Evolutionary conservation across 1,284 basidiomycete genomes (phyloP), one percentile per base, ranked within the genome.

Genomic region (Puccinia horiana): DNA sequence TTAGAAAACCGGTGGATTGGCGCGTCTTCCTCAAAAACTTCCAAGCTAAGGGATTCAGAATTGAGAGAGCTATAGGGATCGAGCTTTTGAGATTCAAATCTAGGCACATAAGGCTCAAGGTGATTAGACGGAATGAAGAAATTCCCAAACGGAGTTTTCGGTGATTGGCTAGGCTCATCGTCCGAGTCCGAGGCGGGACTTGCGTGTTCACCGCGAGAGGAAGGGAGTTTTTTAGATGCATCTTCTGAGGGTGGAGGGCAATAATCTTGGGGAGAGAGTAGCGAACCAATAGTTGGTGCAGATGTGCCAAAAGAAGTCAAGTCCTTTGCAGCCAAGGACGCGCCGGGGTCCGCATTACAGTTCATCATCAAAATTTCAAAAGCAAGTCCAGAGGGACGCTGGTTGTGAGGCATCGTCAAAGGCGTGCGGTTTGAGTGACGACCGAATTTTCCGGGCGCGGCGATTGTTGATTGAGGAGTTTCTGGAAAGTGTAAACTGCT

Each of bases 101-200:
- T 54, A 4, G 72, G 72, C 4, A 56, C 52, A 37, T n/a, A 56
- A 37, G 32, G 72, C 35, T 74, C 72, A 32, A 56, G 11, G n/a
- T 35, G 72, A 74, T 74, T 74, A 32, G 47, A 26, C 32, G 52
- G 32, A 56, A 18, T 52, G 23, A 54, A 52, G 16, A 56, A 20
- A 56, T 74, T 40, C 4, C 72, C 72, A 56, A 74, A 74, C n/a
- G 72, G 72, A n/a, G 72, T 74, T 74, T 52, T 52, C 11, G 72
- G 72, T 56, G 72, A 56, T 37, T 26, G 49, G 35, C 35, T 40
- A 56, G 52, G 72, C 40, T 52, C 69, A 72, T 47, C 32, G 49
- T 74, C 72, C 16, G 52, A 52, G 32, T 74, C 72, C 23, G 72
- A 74, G 26, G 49, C 35, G 35, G 72, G 72, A 56, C 72, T 74